Base-by-base conservation (phyloP, 2,329 filamentous ascomycete genomes). In the Orbilia oligospora region DNA sequence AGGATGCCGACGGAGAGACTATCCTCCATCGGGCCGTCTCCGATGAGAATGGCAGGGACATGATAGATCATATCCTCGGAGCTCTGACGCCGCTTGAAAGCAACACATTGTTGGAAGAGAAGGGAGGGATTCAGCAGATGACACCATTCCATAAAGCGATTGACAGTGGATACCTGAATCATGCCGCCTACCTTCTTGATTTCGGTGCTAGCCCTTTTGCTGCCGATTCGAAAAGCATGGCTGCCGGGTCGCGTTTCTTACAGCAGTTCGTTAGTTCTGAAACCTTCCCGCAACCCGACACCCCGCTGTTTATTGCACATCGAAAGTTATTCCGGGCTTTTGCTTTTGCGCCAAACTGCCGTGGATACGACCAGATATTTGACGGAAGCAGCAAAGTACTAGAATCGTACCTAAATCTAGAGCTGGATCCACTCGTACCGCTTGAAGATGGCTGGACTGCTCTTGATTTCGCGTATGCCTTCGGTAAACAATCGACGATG, bases 391-490 rank as follows among this genome's bases (percentile, higher is more conserved):
- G 14, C 16, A 49, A 65, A n/a, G 5, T 41, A 3, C 12, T 36
- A 36, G 51, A 70, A 20, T 27, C 27, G 14, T 66, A 38, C n/a
- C n/a, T 38, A 22, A 36, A 38, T 22, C 5, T 41, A 4, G 58
- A 36, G 16, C 38, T 9, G 38, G 51, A 58, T 61, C 70, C 58
- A 3, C 5, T 48, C 6, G 8, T 10, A 9, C 5, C 4, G n/a
- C 8, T 20, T 48, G n/a, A 20, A 14, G 44, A 48, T 20, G 18
- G 12, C 44, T 72, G 70, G 70, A 53, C 51, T 30, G 48, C 61
- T 10, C 48, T 66, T 4, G 70, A 72, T 36, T 72, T 49, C 16
- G 69, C 61, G 8, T 58, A 55, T 38, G 69, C 58, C 0, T 72
- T 8, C 24, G 61, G 61, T 8, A 22, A 36, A 20, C 51, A 61